Evolutionary conservation across 768 basidiomycete species (phyloP), one percentile per base, ranked within the genome.

Genomic region (Lactarius vividus): DNA sequence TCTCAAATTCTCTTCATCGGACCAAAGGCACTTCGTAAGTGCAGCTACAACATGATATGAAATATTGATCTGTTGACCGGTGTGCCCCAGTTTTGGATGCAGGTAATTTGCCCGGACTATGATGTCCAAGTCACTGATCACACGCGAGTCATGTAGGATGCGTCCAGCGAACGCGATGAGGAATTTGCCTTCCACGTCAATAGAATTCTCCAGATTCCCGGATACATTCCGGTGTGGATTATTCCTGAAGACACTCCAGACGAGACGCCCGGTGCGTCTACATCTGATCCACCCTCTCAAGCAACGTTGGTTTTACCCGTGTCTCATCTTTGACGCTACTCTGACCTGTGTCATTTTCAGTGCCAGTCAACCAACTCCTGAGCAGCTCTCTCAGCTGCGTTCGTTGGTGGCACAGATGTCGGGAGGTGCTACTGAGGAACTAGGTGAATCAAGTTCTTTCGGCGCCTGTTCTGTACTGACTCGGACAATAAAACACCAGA

Each of bases 1-100:
- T 68, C 88, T 96, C 75, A 93, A 91, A 77, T 96, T 97, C 79
- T 88, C 89, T 0, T 94, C 91, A 26, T 96, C 94, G 16, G 84
- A 93, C 74, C 91, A 93, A 73, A 85, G 87, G 68, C 91, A 95
- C 75, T 96, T 97, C 75, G 94, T 96, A 73, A 76, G 87, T 81
- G 20, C 29, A 33, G 23, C 35, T 20, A 26, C 31, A 26, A 52
- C 10, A 42, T 3, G 0, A 6, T 53, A 6, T 10, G 3, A 28
- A 1, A 4, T 33, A 18, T 11, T 26, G 15, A 18, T 26, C 26
- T 35, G 18, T 52, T 66, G 29, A 62, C 4, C 23, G n/a, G 49
- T 42, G 26, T 44, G 4, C 9, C 28, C 5, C 71, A 94, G 92
- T 94, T 92, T 72, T 94, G 91, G 91, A 80, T 93, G 84, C 92